These are phyloP conservation scores for Porodaedalea pini DNA, from an alignment of 1,284 basidiomycete genomes.

Conservation along the genomic window DNA sequence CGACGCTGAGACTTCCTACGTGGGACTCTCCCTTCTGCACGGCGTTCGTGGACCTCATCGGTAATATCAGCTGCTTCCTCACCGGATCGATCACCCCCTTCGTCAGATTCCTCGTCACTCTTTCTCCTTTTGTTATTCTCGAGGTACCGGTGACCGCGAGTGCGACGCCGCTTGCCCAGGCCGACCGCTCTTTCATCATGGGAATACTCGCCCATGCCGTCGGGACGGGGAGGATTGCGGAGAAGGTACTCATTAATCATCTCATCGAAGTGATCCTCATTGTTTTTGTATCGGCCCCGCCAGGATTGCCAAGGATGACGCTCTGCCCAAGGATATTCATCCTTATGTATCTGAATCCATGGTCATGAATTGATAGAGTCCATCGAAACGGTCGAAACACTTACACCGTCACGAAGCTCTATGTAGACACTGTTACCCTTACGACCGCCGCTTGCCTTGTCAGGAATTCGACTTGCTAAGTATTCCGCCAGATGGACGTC, in stretches of 20 bases:
- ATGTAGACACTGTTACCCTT: constrained; percentile 35
- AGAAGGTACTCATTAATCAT: constrained; percentile 30
- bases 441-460: constrained; percentile 36
- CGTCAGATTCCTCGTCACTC: constrained; percentile 7
- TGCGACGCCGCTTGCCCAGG: not conserved
- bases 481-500: constrained; percentile 40
- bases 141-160: not conserved
- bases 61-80: not conserved
- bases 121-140: not conserved
- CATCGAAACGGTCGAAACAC: constrained; percentile 11
- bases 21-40: not conserved
- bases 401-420: constrained; percentile 30
- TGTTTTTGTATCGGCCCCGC: constrained; percentile 49
- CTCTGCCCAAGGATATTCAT: constrained; percentile 30
- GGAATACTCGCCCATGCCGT: constrained; percentile 11
- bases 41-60: no score
- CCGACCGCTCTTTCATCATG: not conserved
- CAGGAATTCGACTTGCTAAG: constrained; percentile 35
- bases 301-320: constrained; percentile 51
- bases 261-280: constrained; percentile 39
- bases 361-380: not conserved
- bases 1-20: no score
- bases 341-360: not conserved
- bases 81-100: not conserved
- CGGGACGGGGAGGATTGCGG: constrained; percentile 2